phyloP scores from a whole-genome alignment of 345 rosid genomes.

The Eucalyptus pauciflora region DNA sequence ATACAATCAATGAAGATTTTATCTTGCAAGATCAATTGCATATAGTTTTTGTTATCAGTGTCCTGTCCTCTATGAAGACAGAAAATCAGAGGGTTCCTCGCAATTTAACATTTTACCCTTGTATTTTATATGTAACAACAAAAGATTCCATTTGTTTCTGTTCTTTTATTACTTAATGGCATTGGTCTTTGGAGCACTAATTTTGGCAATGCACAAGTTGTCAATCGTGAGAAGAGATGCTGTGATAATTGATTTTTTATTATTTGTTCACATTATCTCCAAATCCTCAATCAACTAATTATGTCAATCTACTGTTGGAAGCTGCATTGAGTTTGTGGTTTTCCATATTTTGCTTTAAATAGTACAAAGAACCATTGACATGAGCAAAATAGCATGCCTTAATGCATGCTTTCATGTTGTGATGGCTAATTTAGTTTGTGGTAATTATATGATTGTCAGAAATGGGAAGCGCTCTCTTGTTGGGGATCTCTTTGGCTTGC shows the following conservation, averaged over 20 bases:
- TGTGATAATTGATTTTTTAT: neutral
- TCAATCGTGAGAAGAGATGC: neutral
- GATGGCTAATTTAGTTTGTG: neutral
- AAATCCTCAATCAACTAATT: neutral
- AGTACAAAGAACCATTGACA: neutral
- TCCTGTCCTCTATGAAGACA: neutral
- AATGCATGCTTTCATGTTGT: neutral
- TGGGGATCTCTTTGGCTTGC: conserved; percentile 96
- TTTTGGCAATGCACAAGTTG: neutral
- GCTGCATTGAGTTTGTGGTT: neutral
- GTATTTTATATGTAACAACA: neutral
- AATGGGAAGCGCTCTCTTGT: conserved; percentile 61
- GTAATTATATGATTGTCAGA: neutral
- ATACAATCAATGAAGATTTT: neutral
- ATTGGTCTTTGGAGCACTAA: neutral
- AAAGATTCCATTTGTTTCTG: neutral
- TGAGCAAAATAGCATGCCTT: neutral
- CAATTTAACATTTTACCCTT: neutral
- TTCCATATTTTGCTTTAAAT: neutral
- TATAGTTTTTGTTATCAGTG: neutral
- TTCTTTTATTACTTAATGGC: neutral
- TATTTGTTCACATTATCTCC: neutral
- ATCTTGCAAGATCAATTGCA: neutral
- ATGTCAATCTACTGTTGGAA: neutral
- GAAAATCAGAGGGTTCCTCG: neutral